Conservation (phyloP, 2,329 filamentous ascomycete genomes). For the Penicillium sp. region DNA sequence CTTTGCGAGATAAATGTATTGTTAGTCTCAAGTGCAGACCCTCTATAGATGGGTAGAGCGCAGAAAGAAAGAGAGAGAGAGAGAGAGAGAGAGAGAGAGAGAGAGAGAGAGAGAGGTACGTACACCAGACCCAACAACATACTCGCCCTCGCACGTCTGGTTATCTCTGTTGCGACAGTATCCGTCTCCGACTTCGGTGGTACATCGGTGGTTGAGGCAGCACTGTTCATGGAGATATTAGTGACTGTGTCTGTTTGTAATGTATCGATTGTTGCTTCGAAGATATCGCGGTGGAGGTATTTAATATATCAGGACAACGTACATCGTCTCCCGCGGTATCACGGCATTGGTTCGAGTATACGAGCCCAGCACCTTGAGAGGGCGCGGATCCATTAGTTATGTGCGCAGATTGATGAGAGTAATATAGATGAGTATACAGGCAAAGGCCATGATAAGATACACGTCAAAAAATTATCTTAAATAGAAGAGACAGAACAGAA, state of each 20-base stretch:
- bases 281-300: not conserved
- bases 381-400: not conserved
- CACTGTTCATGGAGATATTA: slow-evolving; percentile 11
- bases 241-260: not conserved
- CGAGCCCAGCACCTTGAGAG: slow-evolving; percentile 11
- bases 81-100: too few species aligned
- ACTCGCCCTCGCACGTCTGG: slow-evolving; percentile 20
- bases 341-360: slow-evolving; percentile 17
- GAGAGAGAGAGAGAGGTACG: not conserved
- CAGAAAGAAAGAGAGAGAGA: not conserved
- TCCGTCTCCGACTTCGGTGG: slow-evolving; percentile 8
- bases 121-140: slow-evolving; percentile 15
- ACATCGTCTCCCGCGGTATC: slow-evolving; percentile 7
- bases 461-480: not conserved
- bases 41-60: not conserved
- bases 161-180: slow-evolving; percentile 17
- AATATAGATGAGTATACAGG: not conserved
- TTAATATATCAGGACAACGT: not conserved
- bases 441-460: not conserved
- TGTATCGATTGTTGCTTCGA: not conserved
- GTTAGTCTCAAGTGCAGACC: too few species aligned
- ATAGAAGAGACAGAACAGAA: not conserved
- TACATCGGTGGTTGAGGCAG: slow-evolving; percentile 16
- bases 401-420: not conserved
- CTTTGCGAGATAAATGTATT: not conserved